Evolutionary conservation across 129 eudicot species (phyloP).

Genomic region (Logfia minima): DNA sequence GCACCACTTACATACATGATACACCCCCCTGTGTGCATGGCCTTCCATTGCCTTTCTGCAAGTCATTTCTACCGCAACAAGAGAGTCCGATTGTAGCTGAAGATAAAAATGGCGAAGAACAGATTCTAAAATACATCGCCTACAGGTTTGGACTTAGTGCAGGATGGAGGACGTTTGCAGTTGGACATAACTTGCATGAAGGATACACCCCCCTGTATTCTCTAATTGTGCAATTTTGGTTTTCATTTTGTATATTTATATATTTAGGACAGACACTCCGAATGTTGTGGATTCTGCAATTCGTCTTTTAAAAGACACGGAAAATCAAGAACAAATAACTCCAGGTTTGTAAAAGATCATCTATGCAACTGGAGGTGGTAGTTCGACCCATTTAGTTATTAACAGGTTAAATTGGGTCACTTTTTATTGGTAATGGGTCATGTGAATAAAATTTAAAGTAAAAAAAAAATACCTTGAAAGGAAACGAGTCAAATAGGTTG

Average conservation of each 20-base stretch:
- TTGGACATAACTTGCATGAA: conserved; percentile 57
- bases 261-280: conserved; percentile 52
- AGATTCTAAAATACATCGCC: conserved; percentile 56
- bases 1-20: too few species aligned
- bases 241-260: conserved; percentile 43
- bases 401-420: neutral
- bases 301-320: conserved; percentile 43
- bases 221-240: neutral
- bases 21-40: conserved; percentile 39
- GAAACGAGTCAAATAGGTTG: neutral
- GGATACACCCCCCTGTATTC: too few species aligned
- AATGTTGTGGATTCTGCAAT: conserved; percentile 63
- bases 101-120: conserved; percentile 57
- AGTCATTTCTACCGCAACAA: conserved; percentile 49
- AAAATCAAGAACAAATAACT: conserved; percentile 28
- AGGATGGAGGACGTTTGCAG: conserved; percentile 76
- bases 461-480: neutral
- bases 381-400: neutral
- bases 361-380: neutral
- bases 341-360: conserved; percentile 43
- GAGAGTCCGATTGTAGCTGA: conserved; percentile 46
- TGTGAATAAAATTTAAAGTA: neutral
- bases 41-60: conserved; percentile 69
- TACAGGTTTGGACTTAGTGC: conserved; percentile 65
- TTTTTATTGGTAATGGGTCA: neutral